Evolutionary conservation across 495 filamentous ascomycete species (phyloP).

Genomic region (Astrocystis sublimbata): DNA sequence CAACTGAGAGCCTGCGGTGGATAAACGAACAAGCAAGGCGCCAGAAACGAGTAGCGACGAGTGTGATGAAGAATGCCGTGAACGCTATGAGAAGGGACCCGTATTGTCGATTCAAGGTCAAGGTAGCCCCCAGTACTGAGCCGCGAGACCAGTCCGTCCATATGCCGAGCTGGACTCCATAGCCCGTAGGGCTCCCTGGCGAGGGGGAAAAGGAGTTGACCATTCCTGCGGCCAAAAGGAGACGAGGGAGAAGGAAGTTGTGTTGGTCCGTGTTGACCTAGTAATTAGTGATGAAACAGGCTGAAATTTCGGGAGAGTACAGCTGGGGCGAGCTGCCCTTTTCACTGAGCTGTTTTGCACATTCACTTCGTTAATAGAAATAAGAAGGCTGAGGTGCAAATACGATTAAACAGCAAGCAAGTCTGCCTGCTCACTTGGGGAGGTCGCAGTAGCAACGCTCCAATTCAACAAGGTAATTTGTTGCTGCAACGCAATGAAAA

Average conservation of each 20-base stretch:
- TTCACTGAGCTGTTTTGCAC: neutral
- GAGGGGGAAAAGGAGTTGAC: neutral
- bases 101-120: conserved; percentile 22
- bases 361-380: neutral
- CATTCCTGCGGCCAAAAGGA: neutral
- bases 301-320: neutral
- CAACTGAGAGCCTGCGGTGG: conserved; percentile 18
- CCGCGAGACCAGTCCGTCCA: conserved; percentile 25
- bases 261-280: neutral
- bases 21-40: conserved; percentile 20
- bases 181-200: neutral
- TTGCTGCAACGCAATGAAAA: neutral
- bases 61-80: conserved; percentile 23
- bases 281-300: neutral
- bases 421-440: neutral
- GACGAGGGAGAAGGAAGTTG: neutral
- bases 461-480: neutral
- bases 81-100: conserved; percentile 30
- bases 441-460: neutral
- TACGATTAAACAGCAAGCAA: neutral
- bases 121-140: conserved; percentile 22
- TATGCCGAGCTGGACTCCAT: conserved; percentile 20
- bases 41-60: conserved; percentile 23
- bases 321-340: neutral
- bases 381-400: neutral